A percentile compares a stretch with the other conserved stretches of the same genome.
Conservation (phyloP, 2,329 filamentous ascomycete species). For the Coleophoma crateriformis region DNA sequence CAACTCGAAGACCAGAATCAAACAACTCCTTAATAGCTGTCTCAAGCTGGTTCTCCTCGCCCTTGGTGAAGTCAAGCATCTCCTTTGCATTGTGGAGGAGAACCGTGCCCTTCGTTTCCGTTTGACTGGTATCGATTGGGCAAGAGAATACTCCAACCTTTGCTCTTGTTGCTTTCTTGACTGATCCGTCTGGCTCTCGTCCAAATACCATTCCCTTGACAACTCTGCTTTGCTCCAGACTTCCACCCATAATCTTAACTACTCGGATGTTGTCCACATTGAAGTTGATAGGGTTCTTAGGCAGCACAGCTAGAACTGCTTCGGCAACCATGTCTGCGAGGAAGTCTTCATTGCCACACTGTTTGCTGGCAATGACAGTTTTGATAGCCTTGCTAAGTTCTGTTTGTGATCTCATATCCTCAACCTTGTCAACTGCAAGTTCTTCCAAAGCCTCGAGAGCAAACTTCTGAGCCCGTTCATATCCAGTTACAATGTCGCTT, state of each 20-base stretch:
- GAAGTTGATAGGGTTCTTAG: slow-evolving; percentile 93
- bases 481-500: slow-evolving; percentile 93
- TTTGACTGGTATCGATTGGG: slow-evolving; percentile 91
- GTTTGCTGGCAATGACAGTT: slow-evolving; percentile 94
- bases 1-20: slow-evolving; percentile 86
- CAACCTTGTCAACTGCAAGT: slow-evolving; percentile 84
- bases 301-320: slow-evolving; percentile 77
- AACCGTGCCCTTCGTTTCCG: slow-evolving; percentile 98
- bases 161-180: slow-evolving; percentile 88
- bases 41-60: slow-evolving; percentile 90
- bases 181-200: slow-evolving; percentile 82
- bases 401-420: slow-evolving; percentile 71
- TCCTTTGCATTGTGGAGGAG: slow-evolving; percentile 95
- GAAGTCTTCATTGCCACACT: slow-evolving; percentile 87
- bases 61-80: slow-evolving; percentile 98
- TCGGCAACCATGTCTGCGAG: slow-evolving; percentile 85
- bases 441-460: slow-evolving; percentile 82
- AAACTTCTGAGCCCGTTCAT: slow-evolving; percentile 89
- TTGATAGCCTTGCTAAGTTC: slow-evolving; percentile 93
- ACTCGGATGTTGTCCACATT: slow-evolving; percentile 99
- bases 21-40: slow-evolving; percentile 89
- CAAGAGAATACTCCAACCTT: slow-evolving; percentile 98
- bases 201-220: slow-evolving; percentile 98
- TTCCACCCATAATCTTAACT: slow-evolving; percentile 99
- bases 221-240: slow-evolving; percentile 87